These are phyloP conservation scores for Diaporthe eres DNA, from an alignment of 2,329 filamentous ascomycete species.

Conservation along the genomic window DNA sequence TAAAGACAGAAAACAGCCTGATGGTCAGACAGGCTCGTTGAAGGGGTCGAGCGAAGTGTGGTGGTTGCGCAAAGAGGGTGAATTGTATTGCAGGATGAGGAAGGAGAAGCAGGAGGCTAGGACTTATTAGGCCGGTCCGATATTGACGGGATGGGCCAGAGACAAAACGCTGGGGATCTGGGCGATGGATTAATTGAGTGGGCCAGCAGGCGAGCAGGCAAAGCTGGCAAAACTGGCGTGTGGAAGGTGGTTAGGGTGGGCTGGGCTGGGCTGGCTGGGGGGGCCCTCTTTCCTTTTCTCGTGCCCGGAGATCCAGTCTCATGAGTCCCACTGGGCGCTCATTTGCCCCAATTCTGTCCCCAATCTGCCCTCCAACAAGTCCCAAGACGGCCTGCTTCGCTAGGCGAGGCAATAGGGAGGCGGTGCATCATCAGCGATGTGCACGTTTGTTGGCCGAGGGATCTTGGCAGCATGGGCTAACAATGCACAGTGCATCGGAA, in stretches of 20 bases:
- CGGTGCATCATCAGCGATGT: slow-evolving; percentile 27
- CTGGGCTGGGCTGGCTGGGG: slow-evolving; percentile 15
- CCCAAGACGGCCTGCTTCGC: slow-evolving; percentile 7
- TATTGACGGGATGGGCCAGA: slow-evolving; percentile 23
- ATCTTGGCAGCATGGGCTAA: slow-evolving; percentile 26
- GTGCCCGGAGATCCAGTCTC: slow-evolving; percentile 12
- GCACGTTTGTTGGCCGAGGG: slow-evolving; percentile 27
- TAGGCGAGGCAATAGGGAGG: slow-evolving; percentile 25
- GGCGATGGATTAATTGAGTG: slow-evolving; percentile 25
- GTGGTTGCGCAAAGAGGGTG: slow-evolving; percentile 4
- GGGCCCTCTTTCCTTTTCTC: slow-evolving; percentile 24
- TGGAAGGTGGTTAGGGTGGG: slow-evolving; percentile 29
- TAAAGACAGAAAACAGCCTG: slow-evolving; percentile 24
- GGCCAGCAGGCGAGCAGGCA: neutral
- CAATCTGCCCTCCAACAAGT: slow-evolving; percentile 27
- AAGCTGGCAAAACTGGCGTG: neutral
- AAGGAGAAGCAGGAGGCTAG: slow-evolving; percentile 22
- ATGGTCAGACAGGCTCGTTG: slow-evolving; percentile 15
- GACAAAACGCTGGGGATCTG: slow-evolving; percentile 29
- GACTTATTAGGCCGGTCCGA: slow-evolving; percentile 31
- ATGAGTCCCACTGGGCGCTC: slow-evolving; percentile 13
- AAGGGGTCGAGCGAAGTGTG: neutral
- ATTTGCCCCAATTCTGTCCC: slow-evolving; percentile 25
- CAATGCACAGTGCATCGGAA: slow-evolving; percentile 28
- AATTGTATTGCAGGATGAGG: neutral